phyloP scores from a whole-genome alignment of 495 filamentous ascomycete species.

The Hypoxylon cercidicola region DNA sequence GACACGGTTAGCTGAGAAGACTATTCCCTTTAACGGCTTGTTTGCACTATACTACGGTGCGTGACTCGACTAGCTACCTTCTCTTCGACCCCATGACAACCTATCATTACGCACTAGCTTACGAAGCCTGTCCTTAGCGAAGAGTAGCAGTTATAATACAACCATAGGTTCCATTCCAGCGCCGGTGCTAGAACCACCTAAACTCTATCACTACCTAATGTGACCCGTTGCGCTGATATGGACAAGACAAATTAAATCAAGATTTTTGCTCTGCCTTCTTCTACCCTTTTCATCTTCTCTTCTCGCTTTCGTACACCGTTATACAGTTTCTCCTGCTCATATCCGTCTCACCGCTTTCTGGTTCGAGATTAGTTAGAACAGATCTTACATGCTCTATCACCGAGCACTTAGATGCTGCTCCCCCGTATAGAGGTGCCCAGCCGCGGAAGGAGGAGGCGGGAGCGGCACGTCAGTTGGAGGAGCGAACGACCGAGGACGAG shows the following conservation, averaged over 20 bases:
- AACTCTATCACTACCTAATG: conserved; percentile 6
- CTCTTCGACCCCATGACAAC: no score
- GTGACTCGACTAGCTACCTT: no score
- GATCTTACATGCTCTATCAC: conserved; percentile 21
- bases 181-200: conserved; percentile 26
- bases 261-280: neutral
- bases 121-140: no score
- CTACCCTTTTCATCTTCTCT: neutral
- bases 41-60: no score
- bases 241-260: conserved; percentile 8
- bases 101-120: no score
- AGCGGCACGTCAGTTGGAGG: conserved; percentile 55
- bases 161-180: conserved; percentile 4
- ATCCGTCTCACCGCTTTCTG: neutral
- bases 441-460: conserved; percentile 59
- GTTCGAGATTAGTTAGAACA: neutral
- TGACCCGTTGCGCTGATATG: conserved; percentile 8
- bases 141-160: conserved; percentile 9
- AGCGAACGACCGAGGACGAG: conserved; percentile 64
- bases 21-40: no score
- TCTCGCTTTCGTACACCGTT: conserved; percentile 18
- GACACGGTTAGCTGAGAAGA: no score
- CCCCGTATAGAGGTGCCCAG: conserved; percentile 36
- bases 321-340: neutral
- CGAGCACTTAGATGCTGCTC: conserved; percentile 24